Evolutionary conservation across 2,329 filamentous ascomycete species (phyloP), one percentile per base, ranked within the genome.

Genomic region (Phialophora chinensis): DNA sequence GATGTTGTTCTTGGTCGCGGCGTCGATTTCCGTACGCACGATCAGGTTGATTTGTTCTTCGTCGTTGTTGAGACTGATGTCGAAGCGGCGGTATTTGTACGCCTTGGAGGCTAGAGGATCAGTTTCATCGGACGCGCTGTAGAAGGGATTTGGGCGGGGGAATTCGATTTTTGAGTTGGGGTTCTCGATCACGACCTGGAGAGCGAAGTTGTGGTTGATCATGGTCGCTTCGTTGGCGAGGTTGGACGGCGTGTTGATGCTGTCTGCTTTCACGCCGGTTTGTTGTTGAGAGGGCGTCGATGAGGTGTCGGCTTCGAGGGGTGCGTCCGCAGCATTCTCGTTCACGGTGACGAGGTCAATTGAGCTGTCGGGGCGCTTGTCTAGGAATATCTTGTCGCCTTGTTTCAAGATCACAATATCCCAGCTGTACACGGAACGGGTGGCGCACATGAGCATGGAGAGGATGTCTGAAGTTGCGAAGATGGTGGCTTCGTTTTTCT

Each of bases 141-240:
- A 97, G 88, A 99, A 99, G 75, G 95, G 95, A 83, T 98, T 97
- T 77, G 91, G 89, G 82, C 97, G 86, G 66, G 88, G 77, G 89
- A 98, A 95, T 73, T 91, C 87, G 71, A 93, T 85, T 85, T 95
- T 96, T 78, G 88, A 83, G 69, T 83, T 85, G 71, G 92, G 87
- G 73, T 86, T 90, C 84, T 99, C 95, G 74, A 88, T 81, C 72
- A 99, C 93, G 60, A 96, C 92, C 84, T 99, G 95, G 80, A 96
- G 92, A 73, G 92, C 91, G 80, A 99, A 99, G 85, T 98, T 96
- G 87, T 98, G 95, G 88, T 99, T 99, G 87, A 99, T 99, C 84
- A 97, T 96, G 60, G 95, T 99, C 63, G 95, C 95, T 83, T 99
- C 95, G 80, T 97, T 90, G 76, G 96, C 94, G 65, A 99, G 88